Evolutionary conservation across 176 grass and related monocot genomes (phyloP), one percentile per base, ranked within the genome.

Genomic region (Triticum turgidum): DNA sequence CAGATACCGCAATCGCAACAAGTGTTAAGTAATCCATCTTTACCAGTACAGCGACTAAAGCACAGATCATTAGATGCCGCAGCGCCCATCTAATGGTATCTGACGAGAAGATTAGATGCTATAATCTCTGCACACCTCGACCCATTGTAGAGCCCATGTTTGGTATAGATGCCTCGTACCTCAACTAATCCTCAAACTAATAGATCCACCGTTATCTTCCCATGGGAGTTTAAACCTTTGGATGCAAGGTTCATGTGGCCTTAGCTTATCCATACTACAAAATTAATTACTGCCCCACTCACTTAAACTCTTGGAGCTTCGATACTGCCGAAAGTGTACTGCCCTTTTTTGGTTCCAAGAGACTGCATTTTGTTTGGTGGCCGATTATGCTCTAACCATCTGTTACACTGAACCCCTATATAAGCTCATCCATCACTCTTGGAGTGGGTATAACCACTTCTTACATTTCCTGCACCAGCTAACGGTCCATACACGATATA

Each of bases 261-360:
- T 20, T 56, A 56, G 11, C 11, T 42, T 73, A 22, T 45, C 38
- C 38, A 1, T 45, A 73, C 22, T 73, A 4, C 70, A 73, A 5
- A 41, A 73, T 14, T 13, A 73, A 44, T 7, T 73, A 56, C 58
- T 61, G 58, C 21, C 4, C 21, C 58, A 61, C 58, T 61, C 21
- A 81, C n/a, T 47, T 39, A 33, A 71, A 56, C 52, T 2, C 71
- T 71, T 88, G 62, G 79, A 66, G 11, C 13, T 64, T 18, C 27
- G 41, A 85, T 58, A 47, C 77, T 68, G 88, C 88, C 88, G 83
- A 89, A 89, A 89, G 88, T 25, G 61, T 22, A 20, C 27, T 62
- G 4, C 59, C 49, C 61, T 81, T 85, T 47, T 7, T 66, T 14
- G 70, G 39, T 45, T 73, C 71, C 49, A 15, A 52, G 1, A 6